Conservation (phyloP, 345 rosid species). For the Sonneratia alba region DNA sequence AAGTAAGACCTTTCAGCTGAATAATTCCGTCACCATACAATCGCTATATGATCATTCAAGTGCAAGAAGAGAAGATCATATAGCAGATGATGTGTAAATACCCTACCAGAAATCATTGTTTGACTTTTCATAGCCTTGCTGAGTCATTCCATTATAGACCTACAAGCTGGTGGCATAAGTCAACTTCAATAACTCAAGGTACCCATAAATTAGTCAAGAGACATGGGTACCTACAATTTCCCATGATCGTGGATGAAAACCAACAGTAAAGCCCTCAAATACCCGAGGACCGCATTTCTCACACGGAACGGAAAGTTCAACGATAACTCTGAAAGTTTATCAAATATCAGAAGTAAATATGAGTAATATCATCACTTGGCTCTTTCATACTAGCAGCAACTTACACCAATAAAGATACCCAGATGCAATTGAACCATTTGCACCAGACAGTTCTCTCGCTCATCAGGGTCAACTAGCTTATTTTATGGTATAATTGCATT, state of each 20-base stretch:
- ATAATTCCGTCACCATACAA: neutral
- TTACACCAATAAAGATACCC: neutral
- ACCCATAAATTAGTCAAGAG: constrained; percentile 1
- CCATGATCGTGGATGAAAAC: constrained; percentile 91
- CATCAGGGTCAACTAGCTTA: neutral
- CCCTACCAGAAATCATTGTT: constrained; percentile 52
- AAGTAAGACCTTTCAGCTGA: neutral
- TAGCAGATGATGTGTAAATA: neutral
- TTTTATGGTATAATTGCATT: neutral
- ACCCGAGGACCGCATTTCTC: constrained; percentile 75
- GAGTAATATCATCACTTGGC: neutral
- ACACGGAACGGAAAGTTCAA: constrained; percentile 80
- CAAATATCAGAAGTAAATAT: neutral
- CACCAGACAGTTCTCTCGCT: neutral
- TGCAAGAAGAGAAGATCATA: neutral
- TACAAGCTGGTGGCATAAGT: constrained; percentile 18
- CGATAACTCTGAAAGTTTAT: constrained; percentile 39
- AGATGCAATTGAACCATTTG: neutral
- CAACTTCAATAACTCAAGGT: constrained; percentile 1
- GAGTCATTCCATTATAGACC: constrained; percentile 91
- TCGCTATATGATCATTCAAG: neutral
- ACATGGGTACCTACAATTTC: constrained; percentile 58
- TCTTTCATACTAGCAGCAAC: neutral
- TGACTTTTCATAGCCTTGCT: constrained; percentile 61
- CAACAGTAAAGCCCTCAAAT: constrained; percentile 85